Base-by-base conservation (phyloP, 2,329 filamentous ascomycete genomes). In the Talaromyces piceae region DNA sequence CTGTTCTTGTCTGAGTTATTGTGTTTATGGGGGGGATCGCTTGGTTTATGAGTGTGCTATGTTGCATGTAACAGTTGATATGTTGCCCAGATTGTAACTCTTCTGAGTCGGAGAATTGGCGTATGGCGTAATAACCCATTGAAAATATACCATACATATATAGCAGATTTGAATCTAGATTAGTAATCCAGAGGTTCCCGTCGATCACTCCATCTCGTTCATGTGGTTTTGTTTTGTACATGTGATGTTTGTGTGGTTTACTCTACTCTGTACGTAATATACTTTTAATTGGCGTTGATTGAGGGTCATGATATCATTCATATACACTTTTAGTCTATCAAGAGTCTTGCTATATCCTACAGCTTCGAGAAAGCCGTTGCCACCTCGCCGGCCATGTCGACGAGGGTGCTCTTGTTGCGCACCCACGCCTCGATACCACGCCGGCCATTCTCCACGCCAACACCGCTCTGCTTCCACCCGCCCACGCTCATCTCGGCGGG, bases 401-500 rank as follows among this genome's bases (percentile, higher is more conserved):
- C 84, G 26, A 95, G 69, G 1, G 88, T 94, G 69, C 88, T 94
- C 77, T 93, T 94, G 60, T 91, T 93, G 70, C 82, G 77, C 48
- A 90, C 79, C 84, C 90, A 95, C 3, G 87, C 85, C 67, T 87
- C 84, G 49, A 95, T 77, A 0, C 89, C 89, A 61, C 79, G 81
- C 53, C 82, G 76, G 3, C 89, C 90, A 67, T 95, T 95, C 76
- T 95, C 89, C 1, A 94, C 83, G 0, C 89, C 89, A 8, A 95
- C 72, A 28, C 90, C 90, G 64, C 88, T 94, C 77, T 87, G 79
- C 75, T 95, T 95, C 90, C 89, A 95, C 0, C 89, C 89, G 8
- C 89, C 89, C 0, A 95, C 89, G 2, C 86, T 86, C 90, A 95
- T 95, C 74, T 95, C 89, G 0, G 90, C 88, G 0, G 89, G 89